These are phyloP conservation scores for Symbiotaphrina buchneri DNA, from an alignment of 495 filamentous ascomycete genomes.

Conservation along the genomic window DNA sequence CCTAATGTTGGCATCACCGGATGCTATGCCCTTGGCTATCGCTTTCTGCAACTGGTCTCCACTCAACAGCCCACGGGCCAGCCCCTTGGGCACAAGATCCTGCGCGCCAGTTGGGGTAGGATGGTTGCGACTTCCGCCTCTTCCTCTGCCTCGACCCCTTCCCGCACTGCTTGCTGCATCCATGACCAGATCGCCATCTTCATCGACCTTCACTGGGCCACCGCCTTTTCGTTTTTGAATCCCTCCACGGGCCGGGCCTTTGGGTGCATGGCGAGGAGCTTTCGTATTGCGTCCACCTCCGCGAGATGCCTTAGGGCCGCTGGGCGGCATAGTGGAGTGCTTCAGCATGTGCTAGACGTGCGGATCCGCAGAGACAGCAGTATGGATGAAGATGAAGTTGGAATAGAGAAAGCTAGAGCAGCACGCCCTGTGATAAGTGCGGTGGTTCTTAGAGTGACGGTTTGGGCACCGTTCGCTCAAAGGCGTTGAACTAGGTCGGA, in stretches of 20 bases:
- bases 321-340: too few relatives aligned
- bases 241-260: slow-evolving; percentile 26
- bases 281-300: too few relatives aligned
- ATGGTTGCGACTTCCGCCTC: slow-evolving; percentile 7
- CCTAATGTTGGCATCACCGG: slow-evolving; percentile 3
- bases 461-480: too few relatives aligned
- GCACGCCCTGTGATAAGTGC: too few relatives aligned
- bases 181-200: slow-evolving; percentile 73
- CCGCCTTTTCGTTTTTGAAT: slow-evolving; percentile 52
- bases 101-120: not conserved
- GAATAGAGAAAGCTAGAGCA: too few relatives aligned
- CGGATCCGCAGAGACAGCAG: too few relatives aligned
- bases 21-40: slow-evolving; percentile 14
- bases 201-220: slow-evolving; percentile 30
- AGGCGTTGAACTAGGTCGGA: too few relatives aligned
- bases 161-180: slow-evolving; percentile 24
- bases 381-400: too few relatives aligned
- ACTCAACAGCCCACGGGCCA: slow-evolving; percentile 2
- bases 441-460: too few relatives aligned
- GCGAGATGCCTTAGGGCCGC: too few relatives aligned
- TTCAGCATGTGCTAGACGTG: too few relatives aligned
- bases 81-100: not conserved
- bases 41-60: slow-evolving; percentile 16
- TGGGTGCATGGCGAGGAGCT: not conserved
- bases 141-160: slow-evolving; percentile 16